Conservation (phyloP, 805 yeast species). For the Pichia rugopelliculosa region DNA sequence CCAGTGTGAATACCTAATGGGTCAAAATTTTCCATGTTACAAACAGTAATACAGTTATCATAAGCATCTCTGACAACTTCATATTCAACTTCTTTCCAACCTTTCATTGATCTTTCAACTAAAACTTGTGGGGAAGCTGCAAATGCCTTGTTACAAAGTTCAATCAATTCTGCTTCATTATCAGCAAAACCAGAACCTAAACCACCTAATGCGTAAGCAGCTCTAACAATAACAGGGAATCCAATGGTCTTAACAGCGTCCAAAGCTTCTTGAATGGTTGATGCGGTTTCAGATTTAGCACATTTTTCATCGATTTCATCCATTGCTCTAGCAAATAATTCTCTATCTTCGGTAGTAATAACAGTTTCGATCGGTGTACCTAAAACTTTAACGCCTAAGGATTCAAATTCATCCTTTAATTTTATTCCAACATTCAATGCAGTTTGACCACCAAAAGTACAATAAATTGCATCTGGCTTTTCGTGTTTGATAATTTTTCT, state of each 20-base stretch:
- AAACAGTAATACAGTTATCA: conserved; percentile 96
- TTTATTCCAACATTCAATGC: conserved; percentile 94
- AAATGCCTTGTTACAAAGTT: conserved; percentile 82
- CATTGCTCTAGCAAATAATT: conserved; percentile 89
- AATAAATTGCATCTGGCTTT: conserved; percentile 94
- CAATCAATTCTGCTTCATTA: conserved; percentile 73
- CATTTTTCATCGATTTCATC: conserved; percentile 92
- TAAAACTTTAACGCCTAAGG: conserved; percentile 85
- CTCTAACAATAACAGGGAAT: conserved; percentile 93
- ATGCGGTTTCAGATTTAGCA: conserved; percentile 87
- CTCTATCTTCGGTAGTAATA: conserved; percentile 97
- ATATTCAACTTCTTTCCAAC: conserved; percentile 98
- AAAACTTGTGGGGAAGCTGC: conserved; percentile 95
- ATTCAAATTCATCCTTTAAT: conserved; percentile 88
- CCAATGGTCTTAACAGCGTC: conserved; percentile 81
- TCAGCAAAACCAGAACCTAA: conserved; percentile 97
- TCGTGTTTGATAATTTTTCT: conserved; percentile 92
- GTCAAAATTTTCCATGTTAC: conserved; percentile 98
- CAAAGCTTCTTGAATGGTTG: conserved; percentile 72
- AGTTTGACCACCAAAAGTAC: conserved; percentile 98
- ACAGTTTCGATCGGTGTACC: conserved; percentile 96
- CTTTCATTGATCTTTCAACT: conserved; percentile 95
- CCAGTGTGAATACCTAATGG: conserved; percentile 99
- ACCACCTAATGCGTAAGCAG: conserved; percentile 97
- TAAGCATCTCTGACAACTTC: conserved; percentile 97